phyloP scores from a whole-genome alignment of 257 asterid species.

The Fraxinus excelsior region DNA sequence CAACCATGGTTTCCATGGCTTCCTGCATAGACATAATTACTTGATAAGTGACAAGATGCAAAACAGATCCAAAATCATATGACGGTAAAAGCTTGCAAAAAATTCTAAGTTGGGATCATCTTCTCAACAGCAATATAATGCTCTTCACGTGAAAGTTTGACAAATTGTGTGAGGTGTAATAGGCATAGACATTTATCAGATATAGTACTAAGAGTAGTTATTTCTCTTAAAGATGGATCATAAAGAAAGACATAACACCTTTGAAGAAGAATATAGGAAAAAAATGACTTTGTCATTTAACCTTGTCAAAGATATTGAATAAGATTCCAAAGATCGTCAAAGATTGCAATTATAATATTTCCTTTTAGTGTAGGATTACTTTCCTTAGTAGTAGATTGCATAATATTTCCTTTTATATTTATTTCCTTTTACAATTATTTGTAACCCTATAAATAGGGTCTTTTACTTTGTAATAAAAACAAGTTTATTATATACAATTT shows the following conservation, averaged over 20 bases:
- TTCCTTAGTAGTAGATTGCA: too few relatives aligned
- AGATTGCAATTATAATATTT: too few relatives aligned
- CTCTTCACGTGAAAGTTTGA: neutral
- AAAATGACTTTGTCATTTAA: neutral
- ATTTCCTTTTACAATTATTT: too few relatives aligned
- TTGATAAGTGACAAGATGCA: slow-evolving; percentile 16
- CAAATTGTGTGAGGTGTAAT: neutral
- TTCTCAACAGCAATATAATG: neutral
- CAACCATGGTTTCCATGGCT: slow-evolving; percentile 81
- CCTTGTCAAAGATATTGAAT: too few relatives aligned
- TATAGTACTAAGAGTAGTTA: neutral
- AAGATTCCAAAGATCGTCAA: too few relatives aligned
- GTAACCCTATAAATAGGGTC: too few relatives aligned
- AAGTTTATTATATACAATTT: too few relatives aligned
- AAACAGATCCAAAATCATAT: neutral
- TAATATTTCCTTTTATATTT: too few relatives aligned
- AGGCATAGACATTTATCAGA: neutral
- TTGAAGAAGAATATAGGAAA: neutral
- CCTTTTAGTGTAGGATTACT: too few relatives aligned
- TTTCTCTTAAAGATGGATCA: neutral
- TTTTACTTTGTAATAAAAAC: too few relatives aligned
- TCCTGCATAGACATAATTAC: slow-evolving; percentile 50
- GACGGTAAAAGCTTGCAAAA: neutral
- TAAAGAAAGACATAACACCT: neutral
- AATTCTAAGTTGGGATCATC: neutral